Base-by-base conservation (phyloP, 2,329 filamentous ascomycete genomes). In the Shiraia bambusicola region DNA sequence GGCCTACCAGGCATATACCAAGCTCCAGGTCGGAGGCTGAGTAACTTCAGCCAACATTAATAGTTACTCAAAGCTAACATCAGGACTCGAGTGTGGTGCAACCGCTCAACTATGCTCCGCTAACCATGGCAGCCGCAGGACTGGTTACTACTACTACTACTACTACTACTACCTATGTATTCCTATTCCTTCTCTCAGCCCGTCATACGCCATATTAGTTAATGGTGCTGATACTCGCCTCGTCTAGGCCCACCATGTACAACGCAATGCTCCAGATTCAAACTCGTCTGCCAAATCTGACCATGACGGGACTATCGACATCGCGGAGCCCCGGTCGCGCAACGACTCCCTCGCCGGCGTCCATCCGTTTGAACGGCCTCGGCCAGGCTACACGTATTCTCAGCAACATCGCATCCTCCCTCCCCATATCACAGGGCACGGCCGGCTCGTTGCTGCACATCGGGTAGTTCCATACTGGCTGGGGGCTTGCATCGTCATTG, bases 381-480 rank as follows among this genome's bases (percentile, higher is more conserved):
- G 43, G 7, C 45, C 36, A 13, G 43, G 33, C 33, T 52, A 50
- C 33, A 39, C 47, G 15, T 40, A 42, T 12, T 45, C 47, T 6
- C 31, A 53, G n/a, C 52, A 50, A 9, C 49, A 50, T 37, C 50
- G 53, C 45, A 59, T 59, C 42, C 49, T 53, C 10, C 56, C 56
- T 7, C 54, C 56, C 10, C 53, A 43, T 22, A 58, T 59, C 33
- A 53, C 35, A 9, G 54, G 56, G 2, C 54, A 59, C 34, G 54
- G 56, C 1, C 54, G 52, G 2, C 34, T 56, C 19, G 47, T 59
- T 6, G 24, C 54, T 8, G 54, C 52, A 10, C 49, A 49, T 25
- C 49, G 54, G 8, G 49, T 46, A 3, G 45, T 59, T 5, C 50
- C 56, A n/a, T 54, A 59, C n/a, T 47, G 49, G 37, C 32, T 46